Evolutionary conservation across 202 grass and related monocot species (phyloP).

Genomic region (Cymbopogon flexuosus): DNA sequence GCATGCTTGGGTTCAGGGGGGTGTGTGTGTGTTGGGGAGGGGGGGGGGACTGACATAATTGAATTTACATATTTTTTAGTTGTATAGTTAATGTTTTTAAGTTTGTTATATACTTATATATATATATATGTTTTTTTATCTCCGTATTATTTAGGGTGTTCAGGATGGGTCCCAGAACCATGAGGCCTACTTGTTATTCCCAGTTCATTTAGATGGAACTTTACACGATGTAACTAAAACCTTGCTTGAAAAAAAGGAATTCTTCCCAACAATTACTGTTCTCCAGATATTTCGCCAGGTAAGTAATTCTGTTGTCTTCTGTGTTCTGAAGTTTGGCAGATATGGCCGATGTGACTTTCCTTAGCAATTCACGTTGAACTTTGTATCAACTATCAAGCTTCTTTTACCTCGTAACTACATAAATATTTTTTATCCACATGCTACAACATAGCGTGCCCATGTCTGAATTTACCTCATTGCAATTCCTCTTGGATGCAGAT

Average conservation of each 20-base stretch:
- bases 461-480: not conserved
- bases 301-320: slow-evolving; percentile 33
- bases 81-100: not conserved
- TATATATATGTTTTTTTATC: not conserved
- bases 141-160: slow-evolving; percentile 46
- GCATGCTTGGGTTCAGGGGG: no score
- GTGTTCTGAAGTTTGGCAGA: not conserved
- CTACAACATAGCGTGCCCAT: not conserved
- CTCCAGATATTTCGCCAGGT: slow-evolving; percentile 85
- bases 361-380: not conserved
- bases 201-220: slow-evolving; percentile 92
- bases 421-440: not conserved
- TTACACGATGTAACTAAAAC: slow-evolving; percentile 59
- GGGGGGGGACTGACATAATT: not conserved
- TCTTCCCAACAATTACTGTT: slow-evolving; percentile 54
- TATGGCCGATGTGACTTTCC: not conserved
- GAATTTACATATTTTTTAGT: no score
- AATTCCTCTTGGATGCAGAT: not conserved
- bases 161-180: slow-evolving; percentile 60
- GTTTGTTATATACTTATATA: not conserved
- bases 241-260: slow-evolving; percentile 76
- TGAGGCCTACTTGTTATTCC: slow-evolving; percentile 89
- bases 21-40: no score
- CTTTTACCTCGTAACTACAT: not conserved
- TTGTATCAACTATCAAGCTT: not conserved